A percentile compares a stretch with the other conserved stretches of the same genome.
These are phyloP conservation scores for Ogataea kodamae DNA, from an alignment of 805 yeast genomes.

Conservation along the genomic window DNA sequence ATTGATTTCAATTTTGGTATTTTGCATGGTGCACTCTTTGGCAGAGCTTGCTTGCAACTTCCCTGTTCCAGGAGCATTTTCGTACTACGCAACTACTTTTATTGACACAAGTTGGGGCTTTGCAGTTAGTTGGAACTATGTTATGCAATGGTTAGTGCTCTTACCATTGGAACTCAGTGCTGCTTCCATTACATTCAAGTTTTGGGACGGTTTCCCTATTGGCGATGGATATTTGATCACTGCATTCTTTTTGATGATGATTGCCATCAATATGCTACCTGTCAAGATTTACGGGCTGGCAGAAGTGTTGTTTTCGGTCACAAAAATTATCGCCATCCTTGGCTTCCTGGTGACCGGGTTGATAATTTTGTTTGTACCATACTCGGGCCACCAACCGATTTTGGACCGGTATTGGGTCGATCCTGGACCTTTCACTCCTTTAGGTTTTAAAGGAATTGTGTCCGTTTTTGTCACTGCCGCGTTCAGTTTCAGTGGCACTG, in stretches of 20 bases:
- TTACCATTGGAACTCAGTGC: constrained; percentile 52
- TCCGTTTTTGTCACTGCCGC: constrained; percentile 54
- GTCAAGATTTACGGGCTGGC: constrained; percentile 55
- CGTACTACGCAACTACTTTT: constrained; percentile 58
- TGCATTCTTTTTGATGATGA: constrained; percentile 46
- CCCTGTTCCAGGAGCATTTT: constrained; percentile 64
- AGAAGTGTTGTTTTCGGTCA: constrained; percentile 46
- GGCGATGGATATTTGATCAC: constrained; percentile 50
- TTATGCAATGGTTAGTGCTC: constrained; percentile 49
- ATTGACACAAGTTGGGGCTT: constrained; percentile 61
- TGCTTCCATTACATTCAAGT: constrained; percentile 51
- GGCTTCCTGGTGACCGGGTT: constrained; percentile 55
- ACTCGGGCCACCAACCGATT: constrained; percentile 40
- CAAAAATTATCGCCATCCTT: constrained; percentile 46
- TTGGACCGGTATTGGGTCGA: constrained; percentile 45
- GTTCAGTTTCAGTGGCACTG: constrained; percentile 53
- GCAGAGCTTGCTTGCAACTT: constrained; percentile 59
- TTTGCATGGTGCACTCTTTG: constrained; percentile 55
- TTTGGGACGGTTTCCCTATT: constrained; percentile 41
- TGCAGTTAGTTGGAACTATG: constrained; percentile 58
- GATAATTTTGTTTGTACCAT: constrained; percentile 46
- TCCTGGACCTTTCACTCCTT: constrained; percentile 40
- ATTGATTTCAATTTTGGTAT: constrained; percentile 53
- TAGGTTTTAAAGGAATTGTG: constrained; percentile 50
- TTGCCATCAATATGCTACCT: constrained; percentile 49